These are phyloP conservation scores for Blastobotrys elegans DNA, from an alignment of 1,139 yeast species.

Conservation along the genomic window DNA sequence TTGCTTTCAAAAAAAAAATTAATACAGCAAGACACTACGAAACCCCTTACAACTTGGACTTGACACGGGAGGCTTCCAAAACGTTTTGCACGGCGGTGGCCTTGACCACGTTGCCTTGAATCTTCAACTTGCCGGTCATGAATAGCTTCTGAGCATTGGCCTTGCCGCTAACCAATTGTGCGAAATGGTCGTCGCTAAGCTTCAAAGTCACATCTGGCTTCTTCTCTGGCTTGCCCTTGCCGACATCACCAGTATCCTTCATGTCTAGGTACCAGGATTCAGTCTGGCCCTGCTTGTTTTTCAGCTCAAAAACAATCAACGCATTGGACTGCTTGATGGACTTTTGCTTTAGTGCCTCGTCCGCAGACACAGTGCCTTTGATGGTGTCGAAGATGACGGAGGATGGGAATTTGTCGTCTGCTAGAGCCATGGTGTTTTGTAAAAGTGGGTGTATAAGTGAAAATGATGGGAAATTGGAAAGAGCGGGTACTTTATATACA, in stretches of 20 bases:
- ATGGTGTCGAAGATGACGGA: conserved; percentile 38
- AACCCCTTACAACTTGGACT: conserved; percentile 42
- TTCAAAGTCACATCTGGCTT: conserved; percentile 64
- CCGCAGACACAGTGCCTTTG: conserved; percentile 28
- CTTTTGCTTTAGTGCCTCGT: conserved; percentile 31
- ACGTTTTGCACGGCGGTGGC: conserved; percentile 74
- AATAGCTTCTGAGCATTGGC: conserved; percentile 81
- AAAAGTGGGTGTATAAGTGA: not conserved
- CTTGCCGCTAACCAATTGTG: conserved; percentile 67
- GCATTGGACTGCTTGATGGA: conserved; percentile 51
- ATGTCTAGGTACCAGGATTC: conserved; percentile 70
- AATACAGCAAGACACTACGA: not conserved
- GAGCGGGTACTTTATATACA: too few species aligned
- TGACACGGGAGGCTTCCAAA: conserved; percentile 55
- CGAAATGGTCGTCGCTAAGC: conserved; percentile 56
- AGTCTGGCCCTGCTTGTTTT: conserved; percentile 60
- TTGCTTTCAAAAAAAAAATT: not conserved
- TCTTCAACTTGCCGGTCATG: conserved; percentile 78
- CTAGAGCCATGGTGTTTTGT: conserved; percentile 1
- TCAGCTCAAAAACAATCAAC: conserved; percentile 60
- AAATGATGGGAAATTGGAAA: not conserved
- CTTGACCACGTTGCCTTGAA: conserved; percentile 87
- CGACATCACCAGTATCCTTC: conserved; percentile 56
- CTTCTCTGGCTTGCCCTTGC: conserved; percentile 42
- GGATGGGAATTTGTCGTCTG: conserved; percentile 34